Evolutionary conservation across 2,329 filamentous ascomycete genomes (phyloP), one percentile per base, ranked within the genome.

Genomic region (Oidium heveae): DNA sequence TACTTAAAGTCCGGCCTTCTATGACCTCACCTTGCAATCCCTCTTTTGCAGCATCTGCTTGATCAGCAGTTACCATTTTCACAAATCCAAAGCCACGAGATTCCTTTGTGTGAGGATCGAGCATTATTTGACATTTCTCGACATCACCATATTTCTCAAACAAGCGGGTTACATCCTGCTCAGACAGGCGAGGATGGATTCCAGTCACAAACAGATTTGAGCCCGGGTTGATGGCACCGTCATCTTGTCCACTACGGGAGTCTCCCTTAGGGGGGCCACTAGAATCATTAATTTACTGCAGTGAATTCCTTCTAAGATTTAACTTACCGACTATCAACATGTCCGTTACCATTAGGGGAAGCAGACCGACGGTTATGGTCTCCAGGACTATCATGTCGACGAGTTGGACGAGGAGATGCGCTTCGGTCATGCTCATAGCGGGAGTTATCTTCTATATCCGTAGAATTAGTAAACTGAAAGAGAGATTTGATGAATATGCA

Each of bases 61-160:
- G 85, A 55, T 96, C 89, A 52, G 86, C 79, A 56, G 86, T 93
- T 57, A 87, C 80, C 89, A 98, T 96, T 74, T 98, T 96, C 68
- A 98, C 91, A 72, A 98, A 98, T 55, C 91, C 91, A 61, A 98
- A 98, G 61, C 91, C 91, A 69, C 91, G 91, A 62, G 89, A 96
- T 71, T 98, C 91, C 72, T 94, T 94, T 65, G 86, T 93, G 70
- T 98, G 91, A 58, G 91, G 91, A 66, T 98, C 91, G 65, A 89
- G 80, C 91, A 98, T 98, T 72, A 98, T 98, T 69, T 95, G 93
- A 73, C 89, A 96, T 72, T 93, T 96, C 72, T 96, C 89, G 54
- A 98, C 91, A 67, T 94, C 87, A 62, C 91, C 91, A 65, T 96
- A 96, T 71, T 96, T 98, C 72, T 95, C 87, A 66, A 98, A 98